phyloP scores from a whole-genome alignment of 1,139 yeast species.

The Scheffersomyces quercinus region DNA sequence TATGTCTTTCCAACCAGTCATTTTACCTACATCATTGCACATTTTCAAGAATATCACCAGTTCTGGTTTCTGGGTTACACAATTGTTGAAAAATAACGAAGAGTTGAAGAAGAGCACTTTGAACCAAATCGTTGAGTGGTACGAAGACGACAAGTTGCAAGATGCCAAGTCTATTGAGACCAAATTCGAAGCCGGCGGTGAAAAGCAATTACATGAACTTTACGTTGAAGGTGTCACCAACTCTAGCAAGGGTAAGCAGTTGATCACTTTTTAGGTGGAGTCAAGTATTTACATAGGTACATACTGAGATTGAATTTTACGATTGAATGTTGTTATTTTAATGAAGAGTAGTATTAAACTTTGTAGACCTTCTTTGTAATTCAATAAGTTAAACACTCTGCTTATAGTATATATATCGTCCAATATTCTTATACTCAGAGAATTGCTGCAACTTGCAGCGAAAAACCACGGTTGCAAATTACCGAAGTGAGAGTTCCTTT shows the following conservation, averaged over 20 bases:
- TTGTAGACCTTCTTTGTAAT: too few relatives aligned
- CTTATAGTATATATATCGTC: too few relatives aligned
- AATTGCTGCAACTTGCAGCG: too few relatives aligned
- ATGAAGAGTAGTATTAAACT: too few relatives aligned
- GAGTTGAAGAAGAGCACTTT: conserved; percentile 63
- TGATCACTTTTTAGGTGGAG: conserved; percentile 28
- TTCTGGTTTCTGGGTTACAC: conserved; percentile 93
- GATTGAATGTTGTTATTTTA: too few relatives aligned
- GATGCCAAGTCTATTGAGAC: conserved; percentile 62
- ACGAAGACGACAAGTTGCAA: conserved; percentile 58
- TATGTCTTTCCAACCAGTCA: conserved; percentile 94
- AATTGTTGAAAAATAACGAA: conserved; percentile 65
- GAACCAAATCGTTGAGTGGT: conserved; percentile 61
- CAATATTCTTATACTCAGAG: too few relatives aligned
- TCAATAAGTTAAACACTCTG: too few relatives aligned
- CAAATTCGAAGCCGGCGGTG: conserved; percentile 40
- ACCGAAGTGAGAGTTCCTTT: too few relatives aligned
- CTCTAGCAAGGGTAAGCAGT: conserved; percentile 45
- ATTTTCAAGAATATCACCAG: conserved; percentile 87
- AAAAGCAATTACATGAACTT: conserved; percentile 50
- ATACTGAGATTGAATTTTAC: background rate
- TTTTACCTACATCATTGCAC: conserved; percentile 81
- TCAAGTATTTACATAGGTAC: background rate
- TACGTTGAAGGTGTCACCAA: conserved; percentile 55
- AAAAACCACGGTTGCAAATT: too few relatives aligned